These are phyloP conservation scores for Chaetomium cochliodes DNA, from an alignment of 495 filamentous ascomycete genomes.

Conservation along the genomic window DNA sequence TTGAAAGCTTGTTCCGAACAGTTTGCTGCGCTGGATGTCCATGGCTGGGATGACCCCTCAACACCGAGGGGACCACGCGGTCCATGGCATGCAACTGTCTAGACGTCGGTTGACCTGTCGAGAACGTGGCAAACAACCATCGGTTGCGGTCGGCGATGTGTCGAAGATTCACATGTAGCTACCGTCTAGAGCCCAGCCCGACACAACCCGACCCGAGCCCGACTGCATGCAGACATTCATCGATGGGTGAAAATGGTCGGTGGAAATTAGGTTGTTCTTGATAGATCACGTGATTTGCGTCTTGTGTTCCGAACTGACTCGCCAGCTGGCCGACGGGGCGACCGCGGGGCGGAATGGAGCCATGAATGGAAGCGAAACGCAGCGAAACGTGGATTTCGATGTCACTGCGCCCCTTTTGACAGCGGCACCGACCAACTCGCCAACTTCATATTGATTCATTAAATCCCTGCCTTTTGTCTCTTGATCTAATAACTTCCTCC, in stretches of 20 bases:
- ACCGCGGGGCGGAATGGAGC: conserved; percentile 22
- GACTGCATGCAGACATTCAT: not conserved
- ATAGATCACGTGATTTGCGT: conserved; percentile 21
- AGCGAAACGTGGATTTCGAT: conserved; percentile 29
- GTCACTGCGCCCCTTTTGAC: conserved; percentile 26
- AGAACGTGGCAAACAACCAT: not conserved
- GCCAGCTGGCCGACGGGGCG: conserved; percentile 16
- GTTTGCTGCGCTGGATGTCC: not conserved
- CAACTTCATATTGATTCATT: not conserved
- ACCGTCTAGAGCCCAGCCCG: too few relatives aligned
- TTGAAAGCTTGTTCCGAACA: not conserved
- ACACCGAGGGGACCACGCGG: not conserved
- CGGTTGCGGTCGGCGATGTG: not conserved
- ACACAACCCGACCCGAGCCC: not conserved
- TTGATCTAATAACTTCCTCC: not conserved
- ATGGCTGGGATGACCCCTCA: not conserved
- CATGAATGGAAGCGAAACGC: conserved; percentile 18
- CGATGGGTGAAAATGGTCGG: not conserved
- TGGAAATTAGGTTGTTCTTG: not conserved
- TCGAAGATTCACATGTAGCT: not conserved
- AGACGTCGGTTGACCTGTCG: not conserved
- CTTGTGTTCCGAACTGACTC: conserved; percentile 19
- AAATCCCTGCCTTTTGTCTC: not conserved
- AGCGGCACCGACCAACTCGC: conserved; percentile 7
- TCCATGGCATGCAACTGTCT: not conserved